Evolutionary conservation across 768 basidiomycete species (phyloP).

Genomic region (Pisolithus sp.): DNA sequence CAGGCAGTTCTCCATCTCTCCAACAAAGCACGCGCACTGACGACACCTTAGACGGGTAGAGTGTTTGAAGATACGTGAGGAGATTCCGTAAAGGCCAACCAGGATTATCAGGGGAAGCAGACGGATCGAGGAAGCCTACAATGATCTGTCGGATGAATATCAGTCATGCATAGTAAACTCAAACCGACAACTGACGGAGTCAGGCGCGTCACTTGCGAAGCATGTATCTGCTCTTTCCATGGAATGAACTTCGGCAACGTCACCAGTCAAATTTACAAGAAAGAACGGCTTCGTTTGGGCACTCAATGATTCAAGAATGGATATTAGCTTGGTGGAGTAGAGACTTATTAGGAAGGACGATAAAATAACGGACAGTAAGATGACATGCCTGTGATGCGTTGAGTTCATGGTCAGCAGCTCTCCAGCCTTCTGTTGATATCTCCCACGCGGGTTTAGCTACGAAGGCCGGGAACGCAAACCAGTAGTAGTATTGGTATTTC

Average conservation of each 20-base stretch:
- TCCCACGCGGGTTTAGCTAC: conserved; percentile 89
- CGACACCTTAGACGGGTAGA: conserved; percentile 44
- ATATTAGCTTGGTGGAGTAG: conserved; percentile 35
- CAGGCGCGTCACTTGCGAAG: conserved; percentile 40
- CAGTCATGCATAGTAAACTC: background rate
- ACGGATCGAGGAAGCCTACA: conserved; percentile 79
- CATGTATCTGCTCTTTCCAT: conserved; percentile 56
- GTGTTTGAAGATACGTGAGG: conserved; percentile 68
- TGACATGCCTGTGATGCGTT: conserved; percentile 34
- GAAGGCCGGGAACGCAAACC: conserved; percentile 96
- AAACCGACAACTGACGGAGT: conserved; percentile 31
- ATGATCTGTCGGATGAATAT: conserved; percentile 28
- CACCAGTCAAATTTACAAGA: conserved; percentile 42
- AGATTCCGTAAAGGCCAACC: conserved; percentile 95
- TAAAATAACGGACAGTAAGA: background rate
- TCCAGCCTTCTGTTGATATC: conserved; percentile 59
- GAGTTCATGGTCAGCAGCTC: conserved; percentile 39
- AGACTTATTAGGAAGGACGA: background rate
- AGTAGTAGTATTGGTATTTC: conserved; percentile 96
- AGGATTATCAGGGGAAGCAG: conserved; percentile 63
- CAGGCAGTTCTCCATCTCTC: conserved; percentile 55
- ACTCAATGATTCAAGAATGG: conserved; percentile 47
- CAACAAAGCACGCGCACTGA: conserved; percentile 68
- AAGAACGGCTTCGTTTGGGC: conserved; percentile 49
- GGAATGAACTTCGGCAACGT: conserved; percentile 37